phyloP scores from a whole-genome alignment of 768 basidiomycete species.

The Suillus alpinus region DNA sequence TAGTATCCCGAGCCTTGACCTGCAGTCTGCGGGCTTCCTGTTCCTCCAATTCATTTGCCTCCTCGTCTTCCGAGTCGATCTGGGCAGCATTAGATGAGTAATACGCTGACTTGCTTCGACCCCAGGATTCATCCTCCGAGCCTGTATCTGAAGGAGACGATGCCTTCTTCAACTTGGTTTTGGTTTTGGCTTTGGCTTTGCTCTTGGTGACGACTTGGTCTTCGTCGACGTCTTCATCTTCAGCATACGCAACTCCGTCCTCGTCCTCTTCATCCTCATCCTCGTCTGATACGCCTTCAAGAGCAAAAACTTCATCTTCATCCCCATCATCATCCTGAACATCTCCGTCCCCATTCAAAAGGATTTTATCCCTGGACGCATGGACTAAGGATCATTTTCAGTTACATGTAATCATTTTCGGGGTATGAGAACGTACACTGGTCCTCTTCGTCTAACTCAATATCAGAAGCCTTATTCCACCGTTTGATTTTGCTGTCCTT shows the following conservation, averaged over 20 bases:
- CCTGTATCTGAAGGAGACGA: conserved; percentile 21
- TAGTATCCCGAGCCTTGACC: conserved; percentile 62
- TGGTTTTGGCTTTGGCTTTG: conserved; percentile 2
- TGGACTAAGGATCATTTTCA: conserved; percentile 73
- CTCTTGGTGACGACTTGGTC: conserved; percentile 11
- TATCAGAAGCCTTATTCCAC: conserved; percentile 67
- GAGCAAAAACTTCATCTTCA: conserved; percentile 80
- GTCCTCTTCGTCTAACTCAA: conserved; percentile 77
- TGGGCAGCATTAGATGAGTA: conserved; percentile 84
- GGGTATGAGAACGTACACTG: conserved; percentile 51
- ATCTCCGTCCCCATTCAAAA: conserved; percentile 60
- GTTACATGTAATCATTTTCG: conserved; percentile 73
- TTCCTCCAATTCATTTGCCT: conserved; percentile 84
- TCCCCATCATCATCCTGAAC: conserved; percentile 53
- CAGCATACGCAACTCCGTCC: conserved; percentile 15
- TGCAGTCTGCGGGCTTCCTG: conserved; percentile 83
- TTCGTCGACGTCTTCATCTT: conserved; percentile 26
- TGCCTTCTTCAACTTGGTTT: conserved; percentile 13
- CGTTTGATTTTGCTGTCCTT: conserved; percentile 53
- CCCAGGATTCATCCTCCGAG: conserved; percentile 75
- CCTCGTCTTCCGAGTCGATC: conserved; percentile 84
- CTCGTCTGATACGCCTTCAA: conserved; percentile 56
- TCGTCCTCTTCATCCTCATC: conserved; percentile 42
- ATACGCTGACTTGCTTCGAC: conserved; percentile 73
- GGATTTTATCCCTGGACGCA: conserved; percentile 68